These are phyloP conservation scores for Rhodomyrtus tomentosa DNA, from an alignment of 345 rosid species.

Conservation along the genomic window DNA sequence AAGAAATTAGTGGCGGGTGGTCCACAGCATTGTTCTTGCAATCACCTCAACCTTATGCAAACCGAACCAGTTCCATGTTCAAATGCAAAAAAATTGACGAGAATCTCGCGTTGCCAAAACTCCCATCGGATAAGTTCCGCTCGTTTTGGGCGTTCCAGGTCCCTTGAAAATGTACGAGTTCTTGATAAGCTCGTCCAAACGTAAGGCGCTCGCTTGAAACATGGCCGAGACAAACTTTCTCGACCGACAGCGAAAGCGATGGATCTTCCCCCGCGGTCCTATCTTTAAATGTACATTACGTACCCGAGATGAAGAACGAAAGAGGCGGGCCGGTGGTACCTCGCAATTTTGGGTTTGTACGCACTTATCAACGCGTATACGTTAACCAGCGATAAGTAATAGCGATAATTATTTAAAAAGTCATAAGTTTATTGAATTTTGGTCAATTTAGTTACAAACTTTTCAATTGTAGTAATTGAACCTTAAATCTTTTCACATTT, in stretches of 20 bases:
- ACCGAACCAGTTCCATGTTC: background rate
- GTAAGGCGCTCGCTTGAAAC: background rate
- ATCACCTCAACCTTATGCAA: too few species aligned
- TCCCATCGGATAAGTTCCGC: background rate
- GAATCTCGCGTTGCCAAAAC: background rate
- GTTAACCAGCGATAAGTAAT: background rate
- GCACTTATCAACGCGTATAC: background rate
- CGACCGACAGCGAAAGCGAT: background rate
- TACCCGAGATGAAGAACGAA: background rate
- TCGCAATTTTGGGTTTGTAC: background rate
- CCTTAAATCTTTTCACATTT: too few species aligned
- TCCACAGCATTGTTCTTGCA: background rate
- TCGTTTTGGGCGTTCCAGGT: too few species aligned
- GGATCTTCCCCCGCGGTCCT: background rate
- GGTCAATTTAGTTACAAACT: too few species aligned
- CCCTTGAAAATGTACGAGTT: background rate
- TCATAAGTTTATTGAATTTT: too few species aligned
- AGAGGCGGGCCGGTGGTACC: background rate
- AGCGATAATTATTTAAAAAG: too few species aligned
- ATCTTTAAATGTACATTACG: background rate
- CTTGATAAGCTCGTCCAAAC: background rate
- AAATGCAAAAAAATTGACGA: background rate
- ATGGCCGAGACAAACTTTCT: background rate
- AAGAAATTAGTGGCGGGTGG: background rate
- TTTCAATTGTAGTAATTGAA: too few species aligned